Base-by-base conservation (phyloP, 257 asterid species). In the Solanum chmielewskii region DNA sequence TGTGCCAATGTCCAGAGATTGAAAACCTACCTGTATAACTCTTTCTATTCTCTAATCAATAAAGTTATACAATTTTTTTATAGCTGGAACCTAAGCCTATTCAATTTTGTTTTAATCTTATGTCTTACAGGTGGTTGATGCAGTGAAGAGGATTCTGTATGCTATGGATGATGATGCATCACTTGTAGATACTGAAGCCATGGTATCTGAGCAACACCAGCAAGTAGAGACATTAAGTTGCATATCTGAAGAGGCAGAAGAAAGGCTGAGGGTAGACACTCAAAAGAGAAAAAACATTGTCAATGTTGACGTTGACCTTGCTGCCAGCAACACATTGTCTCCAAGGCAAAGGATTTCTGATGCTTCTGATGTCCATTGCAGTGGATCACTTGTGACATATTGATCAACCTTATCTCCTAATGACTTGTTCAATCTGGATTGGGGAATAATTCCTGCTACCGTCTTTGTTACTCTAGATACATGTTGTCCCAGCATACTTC, bases 221-320 rank as follows among this genome's bases (percentile, higher is more conserved):
- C 91, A 87, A 78, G 89, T 68, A 42, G 93, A 92, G 74, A 91
- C 71, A 23, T 71, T 89, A 52, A 90, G 87, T 60, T 75, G 87
- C 86, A 89, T 85, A 80, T 87, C 90, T 12, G 97, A 95, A 86
- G 95, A 88, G 83, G 90, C 83, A 71, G 93, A 90, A 41, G 94
- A 92, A 81, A 78, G 87, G 81, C 83, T 89, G 86, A 93, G 90
- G 87, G 27, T 86, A 37, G 98, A 95, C 87, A 90, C 93, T 85
- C 98, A 95, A 85, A 97, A 95, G 91, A 94, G 98, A 90, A 95
- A 95, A 91, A 92, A 84, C 84, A 92, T 97, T n/a, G 59, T 92
- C 70, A 97, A 97, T 76, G 91, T 90, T 62, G 98, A 97, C 35
- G 94, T 94, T 64, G 98, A 97, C 86, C 93, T 77, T 82, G 98